Percentiles rank a stretch among this genome's conserved stretches.
Evolutionary conservation across 2,329 filamentous ascomycete species (phyloP).

Genomic region (Aphanoascus verrucosus): DNA sequence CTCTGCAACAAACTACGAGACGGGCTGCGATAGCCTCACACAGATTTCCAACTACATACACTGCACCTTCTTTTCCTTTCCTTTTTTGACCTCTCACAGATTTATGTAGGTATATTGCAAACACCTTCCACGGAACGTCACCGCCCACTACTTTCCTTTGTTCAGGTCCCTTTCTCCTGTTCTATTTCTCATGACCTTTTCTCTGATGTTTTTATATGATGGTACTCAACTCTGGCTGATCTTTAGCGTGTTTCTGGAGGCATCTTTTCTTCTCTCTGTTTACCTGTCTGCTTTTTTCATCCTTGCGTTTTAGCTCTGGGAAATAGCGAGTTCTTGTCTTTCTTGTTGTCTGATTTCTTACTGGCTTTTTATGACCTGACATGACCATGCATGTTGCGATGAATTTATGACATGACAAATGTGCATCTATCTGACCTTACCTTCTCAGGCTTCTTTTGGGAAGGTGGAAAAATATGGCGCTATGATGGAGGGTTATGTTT

Average conservation of each 20-base stretch:
- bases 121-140: slow-evolving; percentile 10
- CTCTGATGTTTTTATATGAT: slow-evolving; percentile 8
- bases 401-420: slow-evolving; percentile 9
- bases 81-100: background rate
- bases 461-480: background rate
- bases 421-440: slow-evolving; percentile 2
- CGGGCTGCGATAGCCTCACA: slow-evolving; percentile 2
- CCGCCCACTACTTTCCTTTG: slow-evolving; percentile 4
- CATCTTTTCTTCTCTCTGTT: background rate
- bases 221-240: slow-evolving; percentile 9
- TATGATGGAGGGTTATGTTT: background rate
- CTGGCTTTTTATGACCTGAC: slow-evolving; percentile 6
- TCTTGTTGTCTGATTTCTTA: background rate
- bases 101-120: slow-evolving; percentile 8
- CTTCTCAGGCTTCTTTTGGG: background rate
- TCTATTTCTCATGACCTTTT: background rate
- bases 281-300: background rate
- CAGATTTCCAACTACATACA: slow-evolving; percentile 15
- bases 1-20: slow-evolving; percentile 2
- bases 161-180: background rate
- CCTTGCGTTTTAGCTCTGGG: background rate
- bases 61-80: slow-evolving; percentile 9
- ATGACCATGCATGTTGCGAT: slow-evolving; percentile 11
- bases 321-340: slow-evolving; percentile 7
- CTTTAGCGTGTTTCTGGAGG: slow-evolving; percentile 9